Evolutionary conservation across 495 filamentous ascomycete species (phyloP), one percentile per base, ranked within the genome.

Genomic region (Ramalina intermedia): DNA sequence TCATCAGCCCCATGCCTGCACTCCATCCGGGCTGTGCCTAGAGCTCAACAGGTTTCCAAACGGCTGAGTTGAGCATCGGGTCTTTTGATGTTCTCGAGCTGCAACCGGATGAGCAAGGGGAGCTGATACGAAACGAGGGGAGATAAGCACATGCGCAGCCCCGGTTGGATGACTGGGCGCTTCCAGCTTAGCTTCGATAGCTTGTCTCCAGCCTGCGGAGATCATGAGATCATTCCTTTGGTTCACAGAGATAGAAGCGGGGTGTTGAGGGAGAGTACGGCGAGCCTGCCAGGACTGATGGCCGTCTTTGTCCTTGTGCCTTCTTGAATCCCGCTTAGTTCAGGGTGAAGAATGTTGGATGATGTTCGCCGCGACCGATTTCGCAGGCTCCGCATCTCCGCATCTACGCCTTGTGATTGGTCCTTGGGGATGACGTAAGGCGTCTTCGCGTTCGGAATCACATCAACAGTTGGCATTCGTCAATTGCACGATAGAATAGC

Each of bases 61-160:
- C 42, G 7, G 37, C 35, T 48, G 17, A 17, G 39, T 6, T 18
- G 36, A 38, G 36, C 33, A 48, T 16, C 26, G 20, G 36, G 35
- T 1, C 8, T 33, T 33, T 33, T 33, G 29, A 13, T 33, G 3
- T 33, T 33, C 29, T 33, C 12, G 29, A 33, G 29, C 8, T 33
- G 29, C 29, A 33, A 20, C n/a, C 41, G 16, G 3, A 9, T 12
- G 23, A 24, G 23, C 23, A 24, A 24, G 23, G 17, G 20, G 40
- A 38, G 24, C 40, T 40, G 46, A 49, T 53, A 53, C 27, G 51
- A 37, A 51, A 40, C 46, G 41, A 37, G 52, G 48, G 43, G 24
- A 8, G 29, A 41, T 24, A 46, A 49, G 41, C 52, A 55, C 48
- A 47, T 51, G 52, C 48, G 35, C 47, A 24, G 20, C 27, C 36